phyloP scores from a whole-genome alignment of 352 stramenopile species.

The Vaucheria bursata region DNA sequence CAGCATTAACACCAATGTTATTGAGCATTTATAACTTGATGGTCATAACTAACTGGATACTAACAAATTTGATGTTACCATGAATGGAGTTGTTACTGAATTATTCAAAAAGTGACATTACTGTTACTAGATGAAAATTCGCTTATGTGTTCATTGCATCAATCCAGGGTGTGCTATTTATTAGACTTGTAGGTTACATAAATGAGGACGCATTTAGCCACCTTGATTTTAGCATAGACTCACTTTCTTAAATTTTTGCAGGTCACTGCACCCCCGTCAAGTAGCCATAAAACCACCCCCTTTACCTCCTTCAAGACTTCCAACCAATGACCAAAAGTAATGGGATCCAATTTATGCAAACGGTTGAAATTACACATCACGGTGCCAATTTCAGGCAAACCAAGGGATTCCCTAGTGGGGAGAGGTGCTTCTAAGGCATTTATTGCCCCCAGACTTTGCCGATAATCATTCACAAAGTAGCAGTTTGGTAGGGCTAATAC shows the following conservation, averaged over 20 bases:
- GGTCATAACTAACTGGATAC: no score
- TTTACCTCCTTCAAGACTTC: constrained; percentile 53
- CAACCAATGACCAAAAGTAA: constrained; percentile 79
- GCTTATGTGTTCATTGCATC: no score
- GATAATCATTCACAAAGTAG: constrained; percentile 85
- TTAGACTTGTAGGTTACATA: no score
- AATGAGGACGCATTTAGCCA: no score
- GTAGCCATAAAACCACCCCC: constrained; percentile 24
- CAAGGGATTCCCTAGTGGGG: constrained; percentile 10
- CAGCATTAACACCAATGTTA: no score
- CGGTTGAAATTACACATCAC: constrained; percentile 90
- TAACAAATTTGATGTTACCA: no score
- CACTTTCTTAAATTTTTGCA: constrained; percentile 15
- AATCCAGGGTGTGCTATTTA: no score
- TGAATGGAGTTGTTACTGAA: no score
- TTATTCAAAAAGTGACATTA: no score
- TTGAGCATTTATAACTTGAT: no score
- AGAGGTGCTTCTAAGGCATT: constrained; percentile 51
- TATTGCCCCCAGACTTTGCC: constrained; percentile 63
- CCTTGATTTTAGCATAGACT: no score
- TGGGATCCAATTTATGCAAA: constrained; percentile 85
- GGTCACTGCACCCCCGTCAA: constrained; percentile 28
- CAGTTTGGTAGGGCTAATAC: constrained; percentile 78
- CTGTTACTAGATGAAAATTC: no score
- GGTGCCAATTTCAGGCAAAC: constrained; percentile 65